Evolutionary conservation across 306 rosid species (phyloP).

Genomic region (Sesbania bispinosa): DNA sequence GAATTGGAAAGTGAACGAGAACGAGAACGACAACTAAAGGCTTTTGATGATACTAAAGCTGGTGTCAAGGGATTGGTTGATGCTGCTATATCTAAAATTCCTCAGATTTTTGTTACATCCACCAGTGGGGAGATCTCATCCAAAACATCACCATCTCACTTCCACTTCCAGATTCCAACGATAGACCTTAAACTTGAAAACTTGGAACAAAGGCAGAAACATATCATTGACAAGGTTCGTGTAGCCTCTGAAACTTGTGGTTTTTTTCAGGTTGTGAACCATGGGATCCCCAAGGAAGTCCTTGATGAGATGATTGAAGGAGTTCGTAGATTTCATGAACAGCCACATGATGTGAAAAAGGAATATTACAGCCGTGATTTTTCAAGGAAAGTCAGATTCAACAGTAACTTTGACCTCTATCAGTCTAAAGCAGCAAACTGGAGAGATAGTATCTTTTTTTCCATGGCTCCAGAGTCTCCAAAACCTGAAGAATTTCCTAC

Average conservation of each 20-base stretch:
- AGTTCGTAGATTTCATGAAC: not conserved
- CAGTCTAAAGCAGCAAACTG: slow-evolving; percentile 15
- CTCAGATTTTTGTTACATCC: not conserved
- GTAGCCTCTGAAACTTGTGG: slow-evolving; percentile 7
- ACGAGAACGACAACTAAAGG: not conserved
- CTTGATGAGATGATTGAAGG: slow-evolving; percentile 19
- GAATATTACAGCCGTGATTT: not conserved
- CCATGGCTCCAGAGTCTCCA: slow-evolving; percentile 7
- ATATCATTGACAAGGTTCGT: not conserved
- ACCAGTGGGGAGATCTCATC: not conserved
- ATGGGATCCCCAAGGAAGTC: not conserved
- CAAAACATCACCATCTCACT: not conserved
- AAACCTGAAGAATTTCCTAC: not conserved
- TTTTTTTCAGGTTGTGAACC: slow-evolving; percentile 22
- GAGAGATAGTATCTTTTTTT: not conserved
- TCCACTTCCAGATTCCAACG: not conserved
- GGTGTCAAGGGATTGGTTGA: slow-evolving; percentile 21
- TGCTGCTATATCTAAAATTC: not conserved
- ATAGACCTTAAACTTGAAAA: slow-evolving; percentile 3
- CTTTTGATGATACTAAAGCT: slow-evolving; percentile 19
- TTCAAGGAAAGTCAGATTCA: not conserved
- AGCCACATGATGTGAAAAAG: not conserved
- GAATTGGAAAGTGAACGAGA: not conserved
- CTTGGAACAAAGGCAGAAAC: not conserved
- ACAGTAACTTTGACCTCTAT: slow-evolving; percentile 7